These are phyloP conservation scores for Mortierella sp. DNA, from an alignment of 371 early-diverging fungal species.

Conservation along the genomic window DNA sequence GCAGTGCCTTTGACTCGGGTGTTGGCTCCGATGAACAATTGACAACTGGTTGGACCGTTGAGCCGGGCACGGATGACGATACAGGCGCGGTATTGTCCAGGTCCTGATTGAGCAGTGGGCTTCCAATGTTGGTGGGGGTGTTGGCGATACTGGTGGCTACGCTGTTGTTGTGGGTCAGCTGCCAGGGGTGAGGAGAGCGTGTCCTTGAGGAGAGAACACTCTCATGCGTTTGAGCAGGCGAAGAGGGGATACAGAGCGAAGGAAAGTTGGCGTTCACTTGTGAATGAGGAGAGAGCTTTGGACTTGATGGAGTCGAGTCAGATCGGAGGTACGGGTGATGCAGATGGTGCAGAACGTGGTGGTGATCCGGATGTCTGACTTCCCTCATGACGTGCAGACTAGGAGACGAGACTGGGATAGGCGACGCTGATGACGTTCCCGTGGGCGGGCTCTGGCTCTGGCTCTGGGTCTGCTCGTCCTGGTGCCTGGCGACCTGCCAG, in stretches of 20 bases:
- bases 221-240: conserved; percentile 47
- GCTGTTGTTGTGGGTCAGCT: conserved; percentile 35
- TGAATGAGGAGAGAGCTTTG: conserved; percentile 29
- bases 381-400: conserved; percentile 36
- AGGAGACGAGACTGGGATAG: conserved; percentile 40
- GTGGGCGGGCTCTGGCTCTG: conserved; percentile 41
- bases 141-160: conserved; percentile 44
- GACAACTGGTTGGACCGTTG: conserved; percentile 17
- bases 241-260: conserved; percentile 51
- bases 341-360: conserved; percentile 52
- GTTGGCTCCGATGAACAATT: conserved; percentile 52
- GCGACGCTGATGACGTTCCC: conserved; percentile 19
- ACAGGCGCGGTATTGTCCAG: conserved; percentile 7
- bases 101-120: conserved; percentile 41
- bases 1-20: conserved; percentile 38
- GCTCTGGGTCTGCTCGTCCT: conserved; percentile 32
- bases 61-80: conserved; percentile 3
- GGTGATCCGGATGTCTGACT: conserved; percentile 56
- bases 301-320: conserved; percentile 53
- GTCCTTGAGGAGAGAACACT: conserved; percentile 34
- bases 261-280: conserved; percentile 34
- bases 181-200: conserved; percentile 46
- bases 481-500: conserved; percentile 56
- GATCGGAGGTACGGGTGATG: conserved; percentile 54
- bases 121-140: conserved; percentile 38